These are phyloP conservation scores for Cercospora sp. DNA, from an alignment of 2,329 filamentous ascomycete species.

Conservation along the genomic window DNA sequence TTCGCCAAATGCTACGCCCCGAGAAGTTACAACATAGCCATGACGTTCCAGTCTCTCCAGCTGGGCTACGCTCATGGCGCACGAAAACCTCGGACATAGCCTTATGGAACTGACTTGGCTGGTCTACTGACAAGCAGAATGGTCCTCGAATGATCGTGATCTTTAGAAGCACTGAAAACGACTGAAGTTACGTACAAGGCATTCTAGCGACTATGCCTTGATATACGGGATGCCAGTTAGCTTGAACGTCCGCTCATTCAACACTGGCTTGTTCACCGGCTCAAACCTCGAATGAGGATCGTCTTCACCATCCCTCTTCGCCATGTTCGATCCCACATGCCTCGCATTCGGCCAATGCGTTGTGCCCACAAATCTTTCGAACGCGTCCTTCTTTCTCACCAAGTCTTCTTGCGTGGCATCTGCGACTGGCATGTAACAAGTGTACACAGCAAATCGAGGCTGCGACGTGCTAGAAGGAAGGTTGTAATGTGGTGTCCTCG, in stretches of 20 bases:
- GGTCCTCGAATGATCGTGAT: background rate
- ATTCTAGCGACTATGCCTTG: constrained; percentile 16
- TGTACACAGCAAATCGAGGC: constrained; percentile 39
- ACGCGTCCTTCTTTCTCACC: constrained; percentile 38
- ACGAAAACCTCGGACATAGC: too few species aligned
- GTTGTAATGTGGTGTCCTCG: constrained; percentile 37
- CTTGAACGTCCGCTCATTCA: constrained; percentile 48
- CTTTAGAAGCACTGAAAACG: background rate
- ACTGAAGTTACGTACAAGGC: background rate
- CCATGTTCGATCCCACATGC: constrained; percentile 38
- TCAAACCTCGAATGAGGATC: constrained; percentile 41
- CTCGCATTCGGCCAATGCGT: constrained; percentile 42
- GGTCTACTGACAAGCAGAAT: background rate
- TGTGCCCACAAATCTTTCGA: constrained; percentile 36
- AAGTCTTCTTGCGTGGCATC: constrained; percentile 40
- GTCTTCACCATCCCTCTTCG: constrained; percentile 37
- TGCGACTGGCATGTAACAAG: constrained; percentile 42
- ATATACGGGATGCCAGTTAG: constrained; percentile 54
- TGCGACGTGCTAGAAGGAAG: constrained; percentile 34
- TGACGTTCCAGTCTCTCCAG: too few species aligned
- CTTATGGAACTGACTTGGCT: background rate
- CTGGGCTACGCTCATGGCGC: too few species aligned
- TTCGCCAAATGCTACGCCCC: too few species aligned
- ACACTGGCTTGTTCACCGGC: constrained; percentile 44
- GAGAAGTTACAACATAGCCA: too few species aligned